Conservation (phyloP, 768 basidiomycete genomes). For the Termitomyces sp. region DNA sequence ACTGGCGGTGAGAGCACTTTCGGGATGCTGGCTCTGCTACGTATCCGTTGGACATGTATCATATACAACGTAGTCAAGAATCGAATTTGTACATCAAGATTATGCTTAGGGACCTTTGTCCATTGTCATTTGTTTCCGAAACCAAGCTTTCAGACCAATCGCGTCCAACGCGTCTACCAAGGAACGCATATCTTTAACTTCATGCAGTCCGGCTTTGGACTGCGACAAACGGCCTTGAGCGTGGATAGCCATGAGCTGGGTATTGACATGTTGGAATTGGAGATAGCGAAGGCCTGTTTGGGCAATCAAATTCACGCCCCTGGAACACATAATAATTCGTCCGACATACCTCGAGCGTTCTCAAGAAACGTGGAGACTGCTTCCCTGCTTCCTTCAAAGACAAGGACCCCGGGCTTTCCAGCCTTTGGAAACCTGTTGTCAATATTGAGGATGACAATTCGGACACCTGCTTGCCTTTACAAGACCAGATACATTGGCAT, state of each 20-base stretch:
- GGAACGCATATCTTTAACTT: conserved; percentile 29
- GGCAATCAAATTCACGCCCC: not conserved
- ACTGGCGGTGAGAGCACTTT: not conserved
- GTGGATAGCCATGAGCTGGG: conserved; percentile 18
- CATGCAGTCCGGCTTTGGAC: conserved; percentile 26
- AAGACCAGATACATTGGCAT: conserved; percentile 31
- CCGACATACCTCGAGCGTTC: conserved; percentile 26
- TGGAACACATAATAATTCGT: not conserved
- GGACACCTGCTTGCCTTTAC: conserved; percentile 25
- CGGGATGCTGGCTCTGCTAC: not conserved
- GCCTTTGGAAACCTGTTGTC: conserved; percentile 17
- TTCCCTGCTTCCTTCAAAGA: conserved; percentile 31
- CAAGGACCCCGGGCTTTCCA: conserved; percentile 36
- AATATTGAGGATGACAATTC: too few relatives aligned
- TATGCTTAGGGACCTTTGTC: conserved; percentile 15
- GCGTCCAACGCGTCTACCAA: conserved; percentile 24
- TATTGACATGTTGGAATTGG: conserved; percentile 37
- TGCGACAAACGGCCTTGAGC: conserved; percentile 16
- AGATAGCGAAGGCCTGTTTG: conserved; percentile 32
- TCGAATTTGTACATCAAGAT: not conserved
- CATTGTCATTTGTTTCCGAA: conserved; percentile 31
- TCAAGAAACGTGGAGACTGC: conserved; percentile 31
- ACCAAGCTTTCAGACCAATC: conserved; percentile 31
- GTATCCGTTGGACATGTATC: not conserved
- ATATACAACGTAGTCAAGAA: not conserved